Evolutionary conservation across 805 yeast species (phyloP), one percentile per base, ranked within the genome.

Genomic region (Tetrapisispora pingtungensis): DNA sequence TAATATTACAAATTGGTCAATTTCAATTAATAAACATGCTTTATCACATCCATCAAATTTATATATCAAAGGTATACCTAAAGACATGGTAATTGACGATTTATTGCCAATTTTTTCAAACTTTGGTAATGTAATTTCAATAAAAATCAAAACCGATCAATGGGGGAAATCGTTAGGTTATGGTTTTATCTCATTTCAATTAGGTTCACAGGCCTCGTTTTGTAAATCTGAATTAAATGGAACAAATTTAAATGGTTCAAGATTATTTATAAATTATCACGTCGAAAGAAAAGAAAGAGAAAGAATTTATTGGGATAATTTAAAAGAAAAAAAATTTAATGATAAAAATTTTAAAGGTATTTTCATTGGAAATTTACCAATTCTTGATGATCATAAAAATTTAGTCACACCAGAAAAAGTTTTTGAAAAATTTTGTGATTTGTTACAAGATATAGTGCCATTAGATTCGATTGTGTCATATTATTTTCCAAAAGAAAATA

Each of bases 161-260:
- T 56, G 61, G 19, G 66, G 72, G 26, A 67, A 65, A 50, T 51
- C 61, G 1, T 48, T 58, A 8, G 77, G 80, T 20, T 78, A 72
- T 58, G 93, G 90, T 8, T 84, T 84, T 62, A 74, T 84, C 15
- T 81, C 83, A 49, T 84, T 72, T 56, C 67, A 72, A 41, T 64
- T 69, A 45, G 73, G 76, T 39, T 70, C 69, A 10, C 74, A 76
- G 66, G 88, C 94, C 2, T 68, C 78, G 36, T 59, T 62, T 19
- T 87, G 90, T 33, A 79, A 83, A 33, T 64, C 71, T 18, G 62
- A 68, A 44, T 71, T 81, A 33, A 74, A 78, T 56, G 77, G 75
- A 24, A 54, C 55, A 37, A 51, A 53, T 40, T 47, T 61, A 34
- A 57, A 54, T 12, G 60, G 58, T 10, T 59, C 61, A n/a, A 52